These are phyloP conservation scores for Talaromyces borbonicus DNA, from an alignment of 495 filamentous ascomycete genomes.

Conservation along the genomic window DNA sequence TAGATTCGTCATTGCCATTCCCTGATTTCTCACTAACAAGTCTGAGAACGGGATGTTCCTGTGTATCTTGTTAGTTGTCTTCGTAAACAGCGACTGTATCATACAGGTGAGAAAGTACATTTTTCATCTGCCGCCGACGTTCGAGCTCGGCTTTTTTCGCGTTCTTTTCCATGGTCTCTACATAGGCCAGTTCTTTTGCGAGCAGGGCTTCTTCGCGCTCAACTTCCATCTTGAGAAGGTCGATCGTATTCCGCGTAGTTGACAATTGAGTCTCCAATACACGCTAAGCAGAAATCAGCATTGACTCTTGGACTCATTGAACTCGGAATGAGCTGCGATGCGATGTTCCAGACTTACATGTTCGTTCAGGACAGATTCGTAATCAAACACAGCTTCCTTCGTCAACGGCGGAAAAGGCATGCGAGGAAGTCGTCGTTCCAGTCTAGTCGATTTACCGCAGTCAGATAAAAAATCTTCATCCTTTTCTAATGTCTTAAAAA, in stretches of 20 bases:
- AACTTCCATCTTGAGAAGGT: slow-evolving; percentile 44
- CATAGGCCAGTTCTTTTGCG: slow-evolving; percentile 35
- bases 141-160: slow-evolving; percentile 37
- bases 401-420: slow-evolving; percentile 52
- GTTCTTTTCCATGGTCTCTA: slow-evolving; percentile 45
- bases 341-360: slow-evolving; percentile 42
- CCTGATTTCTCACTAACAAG: slow-evolving; percentile 19
- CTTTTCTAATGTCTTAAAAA: slow-evolving; percentile 10
- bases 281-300: slow-evolving; percentile 23
- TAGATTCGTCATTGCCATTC: slow-evolving; percentile 3
- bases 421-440: slow-evolving; percentile 41
- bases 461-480: not conserved
- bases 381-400: slow-evolving; percentile 49
- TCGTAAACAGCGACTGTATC: not conserved
- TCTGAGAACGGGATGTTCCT: slow-evolving; percentile 37
- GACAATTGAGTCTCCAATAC: slow-evolving; percentile 42
- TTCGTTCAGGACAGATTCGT: slow-evolving; percentile 47
- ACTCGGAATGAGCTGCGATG: not conserved
- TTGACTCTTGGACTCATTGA: slow-evolving; percentile 1
- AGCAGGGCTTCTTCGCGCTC: slow-evolving; percentile 43
- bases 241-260: slow-evolving; percentile 42
- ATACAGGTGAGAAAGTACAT: slow-evolving; percentile 22
- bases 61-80: not conserved
- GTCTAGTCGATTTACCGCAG: slow-evolving; percentile 18
- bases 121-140: slow-evolving; percentile 36